phyloP scores from a whole-genome alignment of 202 grass and related monocot species.

The Zoysia matrella region DNA sequence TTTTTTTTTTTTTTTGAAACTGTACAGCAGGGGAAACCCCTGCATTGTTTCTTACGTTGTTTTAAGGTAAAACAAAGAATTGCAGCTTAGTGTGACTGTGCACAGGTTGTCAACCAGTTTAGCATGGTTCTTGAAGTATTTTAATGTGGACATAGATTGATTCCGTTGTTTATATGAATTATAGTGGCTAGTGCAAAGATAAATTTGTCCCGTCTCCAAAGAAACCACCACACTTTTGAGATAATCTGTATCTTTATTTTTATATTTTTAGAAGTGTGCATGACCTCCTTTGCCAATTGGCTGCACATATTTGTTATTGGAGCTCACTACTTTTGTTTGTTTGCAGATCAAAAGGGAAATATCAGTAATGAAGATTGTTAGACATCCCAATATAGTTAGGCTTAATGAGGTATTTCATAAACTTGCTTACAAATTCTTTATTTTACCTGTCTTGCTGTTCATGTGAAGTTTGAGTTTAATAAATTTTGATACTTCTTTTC shows the following conservation, averaged over 20 bases:
- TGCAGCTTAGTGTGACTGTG: too few species aligned
- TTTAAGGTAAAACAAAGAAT: too few species aligned
- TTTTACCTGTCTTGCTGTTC: neutral
- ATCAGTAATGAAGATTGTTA: constrained; percentile 98
- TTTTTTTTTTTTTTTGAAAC: too few species aligned
- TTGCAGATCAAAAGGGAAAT: constrained; percentile 96
- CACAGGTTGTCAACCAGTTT: neutral
- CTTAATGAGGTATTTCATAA: constrained; percentile 83
- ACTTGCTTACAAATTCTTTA: neutral
- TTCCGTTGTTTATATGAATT: neutral
- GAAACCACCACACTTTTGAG: neutral
- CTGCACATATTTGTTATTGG: constrained; percentile 22
- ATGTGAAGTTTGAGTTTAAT: neutral
- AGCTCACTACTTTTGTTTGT: constrained; percentile 23
- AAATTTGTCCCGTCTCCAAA: neutral
- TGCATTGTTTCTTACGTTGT: too few species aligned
- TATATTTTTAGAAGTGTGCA: neutral
- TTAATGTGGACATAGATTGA: neutral
- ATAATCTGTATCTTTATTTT: neutral
- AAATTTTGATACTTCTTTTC: neutral
- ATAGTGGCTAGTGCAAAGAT: neutral
- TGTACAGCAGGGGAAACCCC: too few species aligned
- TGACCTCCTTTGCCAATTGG: neutral
- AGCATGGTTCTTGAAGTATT: neutral
- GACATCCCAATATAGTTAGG: constrained; percentile 85